phyloP scores from a whole-genome alignment of 1,284 basidiomycete genomes.

The Trametes polyzona region DNA sequence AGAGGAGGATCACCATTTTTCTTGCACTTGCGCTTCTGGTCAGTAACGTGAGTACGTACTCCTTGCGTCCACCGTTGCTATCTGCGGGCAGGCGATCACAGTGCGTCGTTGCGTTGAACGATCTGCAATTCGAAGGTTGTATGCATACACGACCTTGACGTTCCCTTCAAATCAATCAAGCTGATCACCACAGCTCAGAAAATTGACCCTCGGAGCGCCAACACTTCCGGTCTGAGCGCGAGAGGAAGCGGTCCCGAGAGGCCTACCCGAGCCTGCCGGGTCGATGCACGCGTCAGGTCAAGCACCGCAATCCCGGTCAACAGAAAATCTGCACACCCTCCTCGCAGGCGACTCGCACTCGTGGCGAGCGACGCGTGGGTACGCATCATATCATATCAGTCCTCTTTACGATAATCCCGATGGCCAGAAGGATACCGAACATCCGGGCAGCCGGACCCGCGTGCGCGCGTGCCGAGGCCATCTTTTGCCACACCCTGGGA shows the following conservation, averaged over 20 bases:
- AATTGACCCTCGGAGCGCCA: too few relatives aligned
- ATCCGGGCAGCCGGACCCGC: too few relatives aligned
- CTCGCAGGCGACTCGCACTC: not conserved
- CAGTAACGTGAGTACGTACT: not conserved
- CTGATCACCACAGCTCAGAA: too few relatives aligned
- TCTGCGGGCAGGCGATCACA: not conserved
- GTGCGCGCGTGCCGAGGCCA: not conserved
- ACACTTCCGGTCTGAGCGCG: not conserved
- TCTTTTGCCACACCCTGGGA: too few relatives aligned
- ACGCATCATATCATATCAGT: not conserved
- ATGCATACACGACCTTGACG: too few relatives aligned
- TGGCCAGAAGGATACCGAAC: too few relatives aligned
- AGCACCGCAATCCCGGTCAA: slow-evolving; percentile 12
- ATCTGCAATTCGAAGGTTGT: too few relatives aligned
- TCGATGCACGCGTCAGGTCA: not conserved
- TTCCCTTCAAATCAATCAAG: too few relatives aligned
- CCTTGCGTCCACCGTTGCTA: not conserved
- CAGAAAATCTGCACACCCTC: not conserved
- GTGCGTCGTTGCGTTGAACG: too few relatives aligned
- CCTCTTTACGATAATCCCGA: not conserved
- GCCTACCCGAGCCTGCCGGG: not conserved
- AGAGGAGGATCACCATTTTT: too few relatives aligned
- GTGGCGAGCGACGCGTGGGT: too few relatives aligned
- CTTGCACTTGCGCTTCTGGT: too few relatives aligned
- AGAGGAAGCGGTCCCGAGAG: not conserved